phyloP scores from a whole-genome alignment of 441 rosid species.

The Populus hybrid region DNA sequence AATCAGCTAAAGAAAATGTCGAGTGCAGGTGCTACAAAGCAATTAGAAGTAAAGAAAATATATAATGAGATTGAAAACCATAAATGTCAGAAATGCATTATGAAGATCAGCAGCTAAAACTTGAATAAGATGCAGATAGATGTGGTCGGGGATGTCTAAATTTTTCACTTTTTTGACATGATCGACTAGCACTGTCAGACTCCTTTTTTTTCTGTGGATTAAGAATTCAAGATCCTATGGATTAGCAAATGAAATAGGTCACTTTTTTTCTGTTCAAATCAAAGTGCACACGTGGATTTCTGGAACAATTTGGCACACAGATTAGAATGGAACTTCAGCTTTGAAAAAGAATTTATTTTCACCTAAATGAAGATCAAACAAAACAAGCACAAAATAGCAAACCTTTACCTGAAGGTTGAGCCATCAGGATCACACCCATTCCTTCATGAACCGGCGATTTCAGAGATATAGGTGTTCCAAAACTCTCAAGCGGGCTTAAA shows the following conservation, averaged over 20 bases:
- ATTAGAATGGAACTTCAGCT: not conserved
- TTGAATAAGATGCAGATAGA: too few species aligned
- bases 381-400: not conserved
- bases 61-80: too few species aligned
- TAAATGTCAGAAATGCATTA: too few species aligned
- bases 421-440: conserved; percentile 28
- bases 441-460: conserved; percentile 50
- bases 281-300: not conserved
- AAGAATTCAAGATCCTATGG: not conserved
- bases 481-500: conserved; percentile 48
- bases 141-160: too few species aligned
- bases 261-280: not conserved
- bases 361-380: not conserved
- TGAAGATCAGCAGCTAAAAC: too few species aligned
- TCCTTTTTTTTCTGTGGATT: too few species aligned
- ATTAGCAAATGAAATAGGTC: not conserved
- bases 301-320: not conserved
- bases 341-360: too few species aligned
- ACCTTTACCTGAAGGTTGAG: conserved; percentile 51
- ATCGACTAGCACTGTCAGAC: too few species aligned
- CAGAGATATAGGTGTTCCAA: conserved; percentile 47
- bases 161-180: too few species aligned
- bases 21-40: too few species aligned
- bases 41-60: too few species aligned
- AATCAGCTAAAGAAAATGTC: too few species aligned